phyloP scores from a whole-genome alignment of 2,329 filamentous ascomycete species.

The Neopestalotiopsis clavispora region DNA sequence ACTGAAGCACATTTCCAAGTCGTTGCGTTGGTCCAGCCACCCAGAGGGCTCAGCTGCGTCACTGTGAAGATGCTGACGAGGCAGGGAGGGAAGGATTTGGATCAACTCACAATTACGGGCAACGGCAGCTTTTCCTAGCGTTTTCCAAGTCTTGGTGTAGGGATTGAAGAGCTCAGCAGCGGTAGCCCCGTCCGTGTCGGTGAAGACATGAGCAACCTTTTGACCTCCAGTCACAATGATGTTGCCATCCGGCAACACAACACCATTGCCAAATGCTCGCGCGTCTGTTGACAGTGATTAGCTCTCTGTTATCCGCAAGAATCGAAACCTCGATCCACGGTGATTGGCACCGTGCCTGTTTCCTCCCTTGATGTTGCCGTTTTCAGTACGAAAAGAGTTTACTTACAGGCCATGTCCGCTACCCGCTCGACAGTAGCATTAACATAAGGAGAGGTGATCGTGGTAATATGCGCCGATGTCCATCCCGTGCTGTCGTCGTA shows the following conservation, averaged over 20 bases:
- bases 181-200: slow-evolving; percentile 46
- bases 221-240: slow-evolving; percentile 55
- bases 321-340: no score
- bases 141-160: slow-evolving; percentile 41
- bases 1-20: background rate
- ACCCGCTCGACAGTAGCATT: slow-evolving; percentile 5
- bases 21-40: background rate
- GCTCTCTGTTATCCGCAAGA: slow-evolving; percentile 25
- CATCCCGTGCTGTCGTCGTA: slow-evolving; percentile 44
- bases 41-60: background rate
- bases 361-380: no score
- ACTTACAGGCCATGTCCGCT: slow-evolving; percentile 1
- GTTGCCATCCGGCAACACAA: slow-evolving; percentile 45
- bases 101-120: slow-evolving; percentile 43
- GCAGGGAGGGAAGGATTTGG: no score
- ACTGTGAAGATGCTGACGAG: no score
- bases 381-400: slow-evolving; percentile 14
- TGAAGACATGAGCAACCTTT: slow-evolving; percentile 45
- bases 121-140: slow-evolving; percentile 42
- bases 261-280: slow-evolving; percentile 20
- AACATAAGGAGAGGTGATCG: slow-evolving; percentile 40
- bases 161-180: slow-evolving; percentile 54
- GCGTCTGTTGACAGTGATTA: slow-evolving; percentile 27
- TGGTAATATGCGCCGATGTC: slow-evolving; percentile 49
- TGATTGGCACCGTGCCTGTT: no score